Evolutionary conservation across 371 early-diverging fungal species (phyloP), one percentile per base, ranked within the genome.

Genomic region (Mucor lusitanicus): DNA sequence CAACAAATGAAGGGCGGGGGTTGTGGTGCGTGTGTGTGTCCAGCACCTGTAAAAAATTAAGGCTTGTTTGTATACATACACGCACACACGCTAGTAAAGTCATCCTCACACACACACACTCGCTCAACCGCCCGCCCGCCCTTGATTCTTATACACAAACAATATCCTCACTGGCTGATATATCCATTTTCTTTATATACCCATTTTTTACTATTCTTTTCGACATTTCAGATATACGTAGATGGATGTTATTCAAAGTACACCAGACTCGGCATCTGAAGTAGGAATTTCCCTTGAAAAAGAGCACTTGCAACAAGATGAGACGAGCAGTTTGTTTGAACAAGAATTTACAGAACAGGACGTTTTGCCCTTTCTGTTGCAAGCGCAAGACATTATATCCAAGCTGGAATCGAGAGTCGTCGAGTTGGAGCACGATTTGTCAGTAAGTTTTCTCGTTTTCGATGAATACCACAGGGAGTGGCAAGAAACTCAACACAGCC

Each of bases 341-440:
- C 54, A 73, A 32, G 79, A 81, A 27, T 75, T 76, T 55, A 72
- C 78, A 19, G 82, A 77, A 75, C 76, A 82, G 59, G 83, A 80
- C 59, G 81, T 86, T 30, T 59, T 86, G 39, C 86, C 86, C 21
- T 83, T 86, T 60, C 63, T 86, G 35, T 65, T 86, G 30, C 86
- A 86, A 61, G 86, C 86, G 23, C 83, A 86, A 66, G 86, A 86
- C 70, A 78, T 86, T 23, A 77, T 86, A 55, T 65, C 79, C 19
- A 86, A 84, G 54, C 62, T 86, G 17, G 86, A 86, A 74, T 79
- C 80, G 27, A 69, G 86, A 73, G 86, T 86, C 1, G 72, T 81
- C 6, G 86, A 84, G 64, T 61, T 86, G 53, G 86, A 86, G 75
- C 76, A 65, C 15, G 86, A 86, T 62, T 74, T 86, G 54, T 82